These are phyloP conservation scores for Russula dissimulans DNA, from an alignment of 768 basidiomycete species.

Conservation along the genomic window DNA sequence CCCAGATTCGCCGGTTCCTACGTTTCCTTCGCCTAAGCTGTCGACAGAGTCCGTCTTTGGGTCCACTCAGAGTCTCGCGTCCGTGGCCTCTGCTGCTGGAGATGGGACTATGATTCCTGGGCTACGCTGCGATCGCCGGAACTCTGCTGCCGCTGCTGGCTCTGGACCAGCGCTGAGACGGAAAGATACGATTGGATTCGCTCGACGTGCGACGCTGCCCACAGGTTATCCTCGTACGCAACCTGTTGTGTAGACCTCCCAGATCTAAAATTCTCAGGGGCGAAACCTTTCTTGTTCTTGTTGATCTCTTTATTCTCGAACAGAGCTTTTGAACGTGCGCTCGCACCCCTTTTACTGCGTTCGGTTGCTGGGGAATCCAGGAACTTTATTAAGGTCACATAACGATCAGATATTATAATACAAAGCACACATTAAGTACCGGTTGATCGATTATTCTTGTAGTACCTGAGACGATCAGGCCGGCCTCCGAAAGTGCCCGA, in stretches of 20 bases:
- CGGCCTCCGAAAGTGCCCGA: too few relatives aligned
- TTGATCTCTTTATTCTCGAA: too few relatives aligned
- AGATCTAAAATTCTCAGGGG: background rate
- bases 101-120: background rate
- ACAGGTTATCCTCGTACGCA: background rate
- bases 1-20: conserved; percentile 16
- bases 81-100: background rate
- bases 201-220: background rate
- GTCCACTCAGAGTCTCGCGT: conserved; percentile 7
- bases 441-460: too few relatives aligned
- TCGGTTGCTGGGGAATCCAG: too few relatives aligned
- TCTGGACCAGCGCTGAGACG: background rate
- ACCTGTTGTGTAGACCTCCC: background rate
- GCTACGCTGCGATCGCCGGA: background rate
- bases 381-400: too few relatives aligned
- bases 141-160: background rate
- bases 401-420: too few relatives aligned
- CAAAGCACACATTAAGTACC: too few relatives aligned
- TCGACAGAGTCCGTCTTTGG: conserved; percentile 13
- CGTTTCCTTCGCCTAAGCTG: conserved; percentile 6
- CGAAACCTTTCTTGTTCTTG: background rate
- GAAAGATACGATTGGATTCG: background rate
- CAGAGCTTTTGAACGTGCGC: too few relatives aligned
- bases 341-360: too few relatives aligned
- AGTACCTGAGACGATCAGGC: too few relatives aligned